Evolutionary conservation across 164 flowering plant genomes (phyloP).

Genomic region (Macadamia integrifolia): DNA sequence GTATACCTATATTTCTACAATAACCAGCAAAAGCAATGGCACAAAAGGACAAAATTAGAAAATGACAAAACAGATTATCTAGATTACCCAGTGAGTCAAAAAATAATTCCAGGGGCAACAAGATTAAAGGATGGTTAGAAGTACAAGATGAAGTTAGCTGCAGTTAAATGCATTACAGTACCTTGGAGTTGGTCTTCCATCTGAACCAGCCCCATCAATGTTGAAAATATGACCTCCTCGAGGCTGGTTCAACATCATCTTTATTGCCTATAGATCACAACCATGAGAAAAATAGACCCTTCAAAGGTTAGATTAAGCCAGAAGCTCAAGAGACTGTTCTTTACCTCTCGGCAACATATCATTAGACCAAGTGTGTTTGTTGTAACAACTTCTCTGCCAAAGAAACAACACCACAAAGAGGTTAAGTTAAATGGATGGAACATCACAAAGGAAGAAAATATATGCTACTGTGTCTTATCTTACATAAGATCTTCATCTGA

Average conservation of each 20-base stretch:
- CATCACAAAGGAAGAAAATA: background rate
- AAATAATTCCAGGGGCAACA: too few relatives aligned
- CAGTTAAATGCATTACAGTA: constrained; percentile 15
- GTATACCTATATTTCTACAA: too few relatives aligned
- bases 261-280: constrained; percentile 62
- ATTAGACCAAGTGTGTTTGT: constrained; percentile 94
- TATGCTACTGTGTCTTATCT: constrained; percentile 3
- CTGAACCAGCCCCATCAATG: constrained; percentile 99
- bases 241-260: constrained; percentile 81
- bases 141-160: too few relatives aligned
- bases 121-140: too few relatives aligned
- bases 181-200: constrained; percentile 99
- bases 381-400: constrained; percentile 84
- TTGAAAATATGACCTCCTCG: constrained; percentile 94
- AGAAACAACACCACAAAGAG: constrained; percentile 7
- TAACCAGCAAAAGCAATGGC: too few relatives aligned
- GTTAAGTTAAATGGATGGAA: background rate
- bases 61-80: too few relatives aligned
- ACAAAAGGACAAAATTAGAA: too few relatives aligned
- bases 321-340: constrained; percentile 3
- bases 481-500: constrained; percentile 95
- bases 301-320: background rate
- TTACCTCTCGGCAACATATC: constrained; percentile 97
- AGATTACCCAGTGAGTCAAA: too few relatives aligned
- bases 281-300: background rate